Percentiles rank a stretch among this genome's conserved stretches.
These are phyloP conservation scores for Mollisia scopiformis DNA, from an alignment of 2,329 filamentous ascomycete species.

Conservation along the genomic window DNA sequence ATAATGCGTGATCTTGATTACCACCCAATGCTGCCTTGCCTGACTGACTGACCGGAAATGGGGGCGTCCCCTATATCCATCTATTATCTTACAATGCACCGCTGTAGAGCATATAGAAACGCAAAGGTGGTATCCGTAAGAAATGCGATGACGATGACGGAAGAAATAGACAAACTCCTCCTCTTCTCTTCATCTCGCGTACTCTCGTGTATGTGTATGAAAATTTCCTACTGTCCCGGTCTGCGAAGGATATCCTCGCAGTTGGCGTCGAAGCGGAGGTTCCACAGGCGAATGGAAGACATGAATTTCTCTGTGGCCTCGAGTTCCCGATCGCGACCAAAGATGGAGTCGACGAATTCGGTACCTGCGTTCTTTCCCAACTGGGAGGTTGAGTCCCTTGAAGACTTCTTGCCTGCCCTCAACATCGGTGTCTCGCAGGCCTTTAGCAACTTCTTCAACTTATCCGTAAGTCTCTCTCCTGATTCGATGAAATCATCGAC, in stretches of 20 bases:
- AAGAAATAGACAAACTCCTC: constrained; percentile 3
- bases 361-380: constrained; percentile 92
- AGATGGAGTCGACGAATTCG: constrained; percentile 95
- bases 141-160: background rate
- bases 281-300: constrained; percentile 68
- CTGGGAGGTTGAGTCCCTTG: constrained; percentile 66
- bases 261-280: constrained; percentile 92
- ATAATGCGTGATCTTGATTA: background rate
- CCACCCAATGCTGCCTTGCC: background rate
- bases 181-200: background rate
- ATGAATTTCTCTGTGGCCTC: constrained; percentile 92
- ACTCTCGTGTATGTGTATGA: background rate
- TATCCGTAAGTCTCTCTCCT: constrained; percentile 83
- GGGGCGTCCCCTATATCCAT: background rate
- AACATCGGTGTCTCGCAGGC: constrained; percentile 95
- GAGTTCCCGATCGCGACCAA: constrained; percentile 87
- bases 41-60: background rate
- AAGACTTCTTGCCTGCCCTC: constrained; percentile 76
- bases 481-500: constrained; percentile 89
- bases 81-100: background rate
- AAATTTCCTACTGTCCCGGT: constrained; percentile 42
- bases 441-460: constrained; percentile 85
- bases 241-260: constrained; percentile 82
- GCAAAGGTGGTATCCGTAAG: background rate
- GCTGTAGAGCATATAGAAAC: background rate